Conservation (phyloP, 2,329 filamentous ascomycete genomes). For the Ophiostoma sp. region DNA sequence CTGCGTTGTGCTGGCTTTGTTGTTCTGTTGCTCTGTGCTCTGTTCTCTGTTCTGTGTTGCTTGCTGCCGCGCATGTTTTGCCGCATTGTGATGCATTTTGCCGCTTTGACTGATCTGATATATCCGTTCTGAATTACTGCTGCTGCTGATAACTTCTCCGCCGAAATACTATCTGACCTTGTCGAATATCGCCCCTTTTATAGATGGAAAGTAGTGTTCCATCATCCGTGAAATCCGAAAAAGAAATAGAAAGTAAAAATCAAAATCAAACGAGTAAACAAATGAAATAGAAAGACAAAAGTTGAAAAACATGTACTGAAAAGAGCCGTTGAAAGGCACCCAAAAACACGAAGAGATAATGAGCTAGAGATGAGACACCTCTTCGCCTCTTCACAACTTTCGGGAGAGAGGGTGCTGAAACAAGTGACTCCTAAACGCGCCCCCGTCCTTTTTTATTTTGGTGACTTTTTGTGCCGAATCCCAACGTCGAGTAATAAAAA, state of each 20-base stretch:
- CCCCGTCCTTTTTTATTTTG: constrained; percentile 18
- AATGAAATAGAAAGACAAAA: constrained; percentile 18
- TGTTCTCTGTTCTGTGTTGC: not conserved
- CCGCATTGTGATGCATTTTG: constrained; percentile 10
- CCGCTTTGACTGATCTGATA: constrained; percentile 18
- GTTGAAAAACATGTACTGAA: constrained; percentile 15
- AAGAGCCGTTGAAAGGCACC: constrained; percentile 1
- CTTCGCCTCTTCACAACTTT: constrained; percentile 11
- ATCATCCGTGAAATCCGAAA: constrained; percentile 20
- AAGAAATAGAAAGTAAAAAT: not conserved
- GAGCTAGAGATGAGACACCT: not conserved
- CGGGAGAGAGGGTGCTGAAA: constrained; percentile 16
- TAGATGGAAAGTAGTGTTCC: constrained; percentile 17
- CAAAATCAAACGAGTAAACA: constrained; percentile 7
- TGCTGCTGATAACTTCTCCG: constrained; percentile 25
- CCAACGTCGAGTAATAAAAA: constrained; percentile 15
- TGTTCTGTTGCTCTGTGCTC: not conserved
- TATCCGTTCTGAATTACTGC: constrained; percentile 23
- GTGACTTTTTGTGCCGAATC: constrained; percentile 17
- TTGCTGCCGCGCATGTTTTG: constrained; percentile 1
- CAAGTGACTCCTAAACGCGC: constrained; percentile 21
- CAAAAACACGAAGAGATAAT: constrained; percentile 9
- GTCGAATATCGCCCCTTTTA: constrained; percentile 23
- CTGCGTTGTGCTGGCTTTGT: not conserved
- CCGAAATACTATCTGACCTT: constrained; percentile 26